Evolutionary conservation across 345 rosid genomes (phyloP), one percentile per base, ranked within the genome.

Genomic region (Cochlearia excelsa): DNA sequence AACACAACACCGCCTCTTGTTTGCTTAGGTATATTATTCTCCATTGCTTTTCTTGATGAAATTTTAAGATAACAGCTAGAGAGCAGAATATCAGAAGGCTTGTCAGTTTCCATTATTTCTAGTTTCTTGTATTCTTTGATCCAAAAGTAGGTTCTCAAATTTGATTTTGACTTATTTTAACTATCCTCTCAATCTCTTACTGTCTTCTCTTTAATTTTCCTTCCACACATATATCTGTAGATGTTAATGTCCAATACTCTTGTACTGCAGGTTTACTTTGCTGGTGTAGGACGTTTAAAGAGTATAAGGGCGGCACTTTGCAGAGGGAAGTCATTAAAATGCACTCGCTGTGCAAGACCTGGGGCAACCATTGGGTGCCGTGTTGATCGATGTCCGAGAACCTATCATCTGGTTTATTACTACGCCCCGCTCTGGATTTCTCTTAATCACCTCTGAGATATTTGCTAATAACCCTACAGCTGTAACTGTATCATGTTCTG

Each of bases 331-430:
- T 94, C 95, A 48, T 72, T 93, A 69, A 93, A 93, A 75, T 93
- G 99, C 74, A 85, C 78, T 65, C 87, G 94, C 64, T 89, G 99
- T 77, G 94, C 89, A 74, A 85, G 99, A 79, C 91, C 94, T 59
- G 99, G 99, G 58, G 99, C 99, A 69, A 89, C 99, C 57, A 93
- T 85, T 60, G 99, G 99, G 50, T 93, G 99, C 71, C 97, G 99
- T 51, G 99, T 93, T 67, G 99, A 93, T 76, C 81, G 94, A 11
- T 93, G 99, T 76, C 97, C 93, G 31, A 89, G 76, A 84, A 93
- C 99, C 67, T 93, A 93, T 73, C 99, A 93, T 75, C 77, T 89
- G 99, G 98, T 92, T 45, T 46, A 83, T 80, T 62, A 54, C 62
- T 60, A 57, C 46, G 59, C 63, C 57, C 23, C 51, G 41, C 26